Conservation (phyloP, 306 rosid genomes). For the Castanea crenata region DNA sequence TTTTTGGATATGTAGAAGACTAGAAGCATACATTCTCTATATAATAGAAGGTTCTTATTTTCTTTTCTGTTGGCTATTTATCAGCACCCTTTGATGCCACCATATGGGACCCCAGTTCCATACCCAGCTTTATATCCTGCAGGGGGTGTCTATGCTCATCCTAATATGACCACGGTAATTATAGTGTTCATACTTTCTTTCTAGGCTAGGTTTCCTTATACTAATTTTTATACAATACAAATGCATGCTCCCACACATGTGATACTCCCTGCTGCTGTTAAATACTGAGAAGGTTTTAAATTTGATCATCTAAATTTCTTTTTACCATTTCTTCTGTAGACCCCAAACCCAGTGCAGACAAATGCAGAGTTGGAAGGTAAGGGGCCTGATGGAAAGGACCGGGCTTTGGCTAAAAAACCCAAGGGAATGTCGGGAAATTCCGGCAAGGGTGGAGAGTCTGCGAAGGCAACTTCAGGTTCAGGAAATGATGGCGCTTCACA, state of each 20-base stretch:
- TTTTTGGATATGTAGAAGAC: constrained; percentile 9
- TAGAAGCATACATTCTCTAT: not conserved
- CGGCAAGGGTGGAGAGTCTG: constrained; percentile 71
- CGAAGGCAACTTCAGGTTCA: constrained; percentile 84
- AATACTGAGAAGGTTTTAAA: constrained; percentile 16
- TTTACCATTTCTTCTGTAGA: constrained; percentile 41
- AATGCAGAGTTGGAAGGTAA: constrained; percentile 61
- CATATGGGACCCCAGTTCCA: constrained; percentile 95
- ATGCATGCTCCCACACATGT: not conserved
- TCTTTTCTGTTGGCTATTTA: constrained; percentile 19
- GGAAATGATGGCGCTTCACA: constrained; percentile 89
- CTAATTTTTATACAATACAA: constrained; percentile 7
- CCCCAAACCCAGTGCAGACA: constrained; percentile 46
- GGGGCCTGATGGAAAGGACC: constrained; percentile 73
- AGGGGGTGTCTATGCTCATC: constrained; percentile 90
- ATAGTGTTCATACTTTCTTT: constrained; percentile 11
- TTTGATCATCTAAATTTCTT: constrained; percentile 13
- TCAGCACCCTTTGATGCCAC: constrained; percentile 91
- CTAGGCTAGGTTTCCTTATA: not conserved
- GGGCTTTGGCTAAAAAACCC: constrained; percentile 52
- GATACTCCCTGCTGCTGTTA: not conserved
- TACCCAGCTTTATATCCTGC: constrained; percentile 94
- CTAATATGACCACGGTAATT: constrained; percentile 77
- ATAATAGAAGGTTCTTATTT: constrained; percentile 12
- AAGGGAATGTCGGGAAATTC: constrained; percentile 63